Percentiles rank a stretch among this genome's conserved stretches.
Evolutionary conservation across 202 grass and related monocot genomes (phyloP).

Genomic region (Miscanthus sacchariflorus): DNA sequence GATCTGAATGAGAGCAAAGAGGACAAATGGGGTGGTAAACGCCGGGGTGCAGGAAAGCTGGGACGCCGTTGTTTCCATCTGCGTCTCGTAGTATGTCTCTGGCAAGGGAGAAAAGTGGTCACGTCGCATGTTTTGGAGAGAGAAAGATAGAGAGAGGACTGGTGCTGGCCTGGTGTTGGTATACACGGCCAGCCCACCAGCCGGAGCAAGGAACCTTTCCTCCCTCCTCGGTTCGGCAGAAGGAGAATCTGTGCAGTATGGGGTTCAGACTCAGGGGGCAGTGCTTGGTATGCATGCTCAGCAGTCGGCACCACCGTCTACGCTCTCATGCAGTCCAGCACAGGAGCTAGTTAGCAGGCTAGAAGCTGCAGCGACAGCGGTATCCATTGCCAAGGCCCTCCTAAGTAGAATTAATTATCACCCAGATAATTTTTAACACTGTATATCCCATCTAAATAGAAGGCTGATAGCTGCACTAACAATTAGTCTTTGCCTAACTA

Average conservation of each 20-base stretch:
- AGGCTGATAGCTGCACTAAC: too few relatives aligned
- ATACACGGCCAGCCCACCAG: neutral
- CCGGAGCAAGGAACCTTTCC: neutral
- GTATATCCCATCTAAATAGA: too few relatives aligned
- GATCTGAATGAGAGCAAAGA: slow-evolving; percentile 10
- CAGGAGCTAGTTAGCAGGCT: slow-evolving; percentile 17
- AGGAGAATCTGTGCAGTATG: slow-evolving; percentile 48
- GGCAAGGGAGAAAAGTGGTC: slow-evolving; percentile 38
- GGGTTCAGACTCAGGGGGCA: neutral
- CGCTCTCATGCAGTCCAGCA: neutral
- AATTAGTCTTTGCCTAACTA: too few relatives aligned
- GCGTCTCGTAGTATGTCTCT: slow-evolving; percentile 11
- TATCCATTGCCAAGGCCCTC: neutral
- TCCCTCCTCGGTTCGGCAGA: slow-evolving; percentile 36
- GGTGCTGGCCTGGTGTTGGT: neutral
- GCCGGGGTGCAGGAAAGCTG: slow-evolving; percentile 21
- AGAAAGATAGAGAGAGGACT: neutral
- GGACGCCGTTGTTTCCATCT: slow-evolving; percentile 29
- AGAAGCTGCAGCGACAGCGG: neutral
- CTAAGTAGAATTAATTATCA: too few relatives aligned
- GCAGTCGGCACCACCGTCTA: neutral
- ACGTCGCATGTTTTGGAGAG: neutral
- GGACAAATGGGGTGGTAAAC: slow-evolving; percentile 23
- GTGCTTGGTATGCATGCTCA: slow-evolving; percentile 17
- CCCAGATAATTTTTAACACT: too few relatives aligned